These are phyloP conservation scores for Coemansia asiatica DNA, from an alignment of 192 early-diverging fungal species.

Conservation along the genomic window DNA sequence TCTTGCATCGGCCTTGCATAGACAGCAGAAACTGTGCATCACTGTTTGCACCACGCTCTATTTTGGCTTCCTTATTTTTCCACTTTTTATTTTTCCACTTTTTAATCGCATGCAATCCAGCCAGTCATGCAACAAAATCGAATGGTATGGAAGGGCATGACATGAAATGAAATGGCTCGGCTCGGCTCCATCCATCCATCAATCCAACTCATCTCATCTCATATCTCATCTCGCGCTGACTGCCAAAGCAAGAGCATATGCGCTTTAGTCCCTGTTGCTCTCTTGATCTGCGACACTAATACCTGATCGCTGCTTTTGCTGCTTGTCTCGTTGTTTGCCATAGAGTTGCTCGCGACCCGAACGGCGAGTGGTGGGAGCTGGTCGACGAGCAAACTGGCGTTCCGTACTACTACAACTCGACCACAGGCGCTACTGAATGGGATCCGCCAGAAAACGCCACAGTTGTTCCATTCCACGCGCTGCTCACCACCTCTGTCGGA, in stretches of 20 bases:
- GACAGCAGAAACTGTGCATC: not conserved
- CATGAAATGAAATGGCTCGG: not conserved
- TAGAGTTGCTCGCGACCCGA: conserved; percentile 70
- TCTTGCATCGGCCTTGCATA: conserved; percentile 1
- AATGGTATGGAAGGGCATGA: no score
- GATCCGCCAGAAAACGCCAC: conserved; percentile 66
- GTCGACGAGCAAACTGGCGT: conserved; percentile 80
- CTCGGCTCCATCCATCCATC: not conserved
- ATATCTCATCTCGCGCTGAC: not conserved
- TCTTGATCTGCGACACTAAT: no score
- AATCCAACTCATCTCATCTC: not conserved
- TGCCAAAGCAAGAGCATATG: not conserved
- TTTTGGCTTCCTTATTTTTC: conserved; percentile 6
- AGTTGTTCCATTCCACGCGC: conserved; percentile 71
- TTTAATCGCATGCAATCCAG: not conserved
- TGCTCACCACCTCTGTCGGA: conserved; percentile 75
- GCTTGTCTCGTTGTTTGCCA: conserved; percentile 2
- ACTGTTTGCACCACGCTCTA: not conserved
- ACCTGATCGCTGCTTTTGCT: not conserved
- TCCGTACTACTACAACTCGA: conserved; percentile 93
- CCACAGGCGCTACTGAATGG: conserved; percentile 89
- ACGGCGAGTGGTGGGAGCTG: conserved; percentile 97
- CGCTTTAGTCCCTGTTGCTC: no score
- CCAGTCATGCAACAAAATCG: no score
- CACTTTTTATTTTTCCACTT: not conserved